Percentiles rank a stretch among this genome's conserved stretches.
Evolutionary conservation across 805 yeast genomes (phyloP).

Genomic region (Kodamaea lidongshanica): DNA sequence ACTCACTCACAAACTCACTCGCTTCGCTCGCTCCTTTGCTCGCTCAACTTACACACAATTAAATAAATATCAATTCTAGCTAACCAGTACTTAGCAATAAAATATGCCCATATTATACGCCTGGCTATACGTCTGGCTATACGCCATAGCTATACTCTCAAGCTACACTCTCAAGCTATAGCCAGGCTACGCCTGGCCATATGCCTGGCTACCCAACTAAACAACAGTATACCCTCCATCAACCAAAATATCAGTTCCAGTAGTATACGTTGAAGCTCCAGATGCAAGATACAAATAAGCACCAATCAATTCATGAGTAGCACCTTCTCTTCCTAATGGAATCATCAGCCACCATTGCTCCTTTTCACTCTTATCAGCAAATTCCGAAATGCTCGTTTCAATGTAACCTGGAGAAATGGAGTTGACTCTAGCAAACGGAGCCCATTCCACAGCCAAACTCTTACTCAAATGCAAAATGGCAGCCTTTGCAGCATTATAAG

Average conservation of each 20-base stretch:
- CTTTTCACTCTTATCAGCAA: constrained; percentile 28
- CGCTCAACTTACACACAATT: too few relatives aligned
- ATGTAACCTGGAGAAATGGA: constrained; percentile 41
- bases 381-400: constrained; percentile 34
- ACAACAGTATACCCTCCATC: constrained; percentile 39
- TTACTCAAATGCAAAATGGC: constrained; percentile 38
- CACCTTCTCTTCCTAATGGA: constrained; percentile 43
- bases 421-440: constrained; percentile 41
- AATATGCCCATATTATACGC: neutral
- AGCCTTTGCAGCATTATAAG: constrained; percentile 44
- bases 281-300: constrained; percentile 41
- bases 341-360: constrained; percentile 34
- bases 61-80: too few relatives aligned
- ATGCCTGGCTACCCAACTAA: constrained; percentile 2
- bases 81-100: too few relatives aligned
- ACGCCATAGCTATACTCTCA: too few relatives aligned
- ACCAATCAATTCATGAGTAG: constrained; percentile 40
- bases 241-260: constrained; percentile 40
- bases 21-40: too few relatives aligned
- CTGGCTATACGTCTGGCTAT: neutral
- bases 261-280: constrained; percentile 38
- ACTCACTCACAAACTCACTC: too few relatives aligned
- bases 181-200: too few relatives aligned
- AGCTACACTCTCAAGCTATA: too few relatives aligned
- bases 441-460: constrained; percentile 44